Percentiles rank a stretch among this genome's conserved stretches.
These are phyloP conservation scores for Chrysosphaeria jannelii DNA, from an alignment of 2,329 filamentous ascomycete genomes.

Conservation along the genomic window DNA sequence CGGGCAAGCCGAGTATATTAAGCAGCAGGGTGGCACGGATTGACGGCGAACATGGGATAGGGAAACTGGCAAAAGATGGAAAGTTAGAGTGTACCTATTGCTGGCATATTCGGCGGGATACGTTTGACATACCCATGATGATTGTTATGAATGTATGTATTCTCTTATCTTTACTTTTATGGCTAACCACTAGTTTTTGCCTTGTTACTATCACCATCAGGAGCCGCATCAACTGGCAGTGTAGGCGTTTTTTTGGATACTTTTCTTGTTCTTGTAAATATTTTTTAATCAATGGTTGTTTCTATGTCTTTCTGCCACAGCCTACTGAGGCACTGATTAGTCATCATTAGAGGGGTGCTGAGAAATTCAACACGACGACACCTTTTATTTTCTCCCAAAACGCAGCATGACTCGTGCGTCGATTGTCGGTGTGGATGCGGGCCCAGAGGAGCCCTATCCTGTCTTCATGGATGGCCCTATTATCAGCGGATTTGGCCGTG, in stretches of 20 bases:
- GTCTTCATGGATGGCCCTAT: constrained; percentile 62
- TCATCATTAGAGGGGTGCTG: too few species aligned
- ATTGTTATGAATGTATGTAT: constrained; percentile 86
- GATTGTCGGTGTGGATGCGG: constrained; percentile 41
- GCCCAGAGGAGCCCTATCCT: constrained; percentile 54
- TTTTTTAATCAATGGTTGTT: not conserved
- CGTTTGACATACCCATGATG: constrained; percentile 95
- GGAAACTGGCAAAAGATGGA: constrained; percentile 55
- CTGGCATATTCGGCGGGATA: constrained; percentile 89
- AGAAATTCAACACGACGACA: too few species aligned
- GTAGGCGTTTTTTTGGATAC: constrained; percentile 7
- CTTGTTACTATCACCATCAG: constrained; percentile 26
- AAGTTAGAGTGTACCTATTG: constrained; percentile 88
- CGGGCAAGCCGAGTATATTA: constrained; percentile 14
- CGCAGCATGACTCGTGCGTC: too few species aligned
- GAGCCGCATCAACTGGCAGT: constrained; percentile 24
- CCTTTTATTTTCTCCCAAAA: too few species aligned
- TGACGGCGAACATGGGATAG: constrained; percentile 50
- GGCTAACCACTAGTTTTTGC: constrained; percentile 17
- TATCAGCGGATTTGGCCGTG: constrained; percentile 76
- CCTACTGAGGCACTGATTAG: too few species aligned
- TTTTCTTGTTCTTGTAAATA: not conserved
- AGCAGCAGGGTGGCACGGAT: constrained; percentile 30
- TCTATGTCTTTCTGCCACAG: too few species aligned
- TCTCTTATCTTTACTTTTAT: not conserved